Base-by-base conservation (phyloP, 257 asterid species). In the Ocimum tenuiflorum region DNA sequence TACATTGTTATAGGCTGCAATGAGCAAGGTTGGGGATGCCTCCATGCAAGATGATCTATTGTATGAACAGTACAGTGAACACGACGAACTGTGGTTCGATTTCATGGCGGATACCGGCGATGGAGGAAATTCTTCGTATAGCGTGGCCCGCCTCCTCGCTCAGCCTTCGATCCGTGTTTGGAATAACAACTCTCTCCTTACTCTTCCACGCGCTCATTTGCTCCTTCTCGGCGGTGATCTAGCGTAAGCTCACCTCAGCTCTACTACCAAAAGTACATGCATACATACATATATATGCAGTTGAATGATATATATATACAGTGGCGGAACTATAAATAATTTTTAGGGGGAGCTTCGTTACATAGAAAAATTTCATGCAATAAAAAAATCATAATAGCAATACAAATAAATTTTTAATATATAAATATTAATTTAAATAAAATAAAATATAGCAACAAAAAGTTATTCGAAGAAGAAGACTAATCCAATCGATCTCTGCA, bases 41-140 rank as follows among this genome's bases (percentile, higher is more conserved):
- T 78, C 87, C 50, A 78, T 82, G 76, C 83, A 82, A 73, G 95
- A 70, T 15, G 96, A 86, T 83, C 88, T 91, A 54, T 73, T 91
- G 70, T 91, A 91, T 50, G 94, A 88, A 65, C 98, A 91, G 68
- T 88, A 81, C 60, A 79, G 83, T 54, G 96, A 79, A 65, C 74
- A 75, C 69, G 96, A 91, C 35, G 98, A 89, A 73, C 62, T 91
- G 50, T 91, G 98, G 98, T 91, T 91, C 72, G 98, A 91, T 78
- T 91, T 91, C 72, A 91, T 91, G 98, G 98, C 98, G 49, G 98
- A 91, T 76, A 91, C 98, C n/a, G 98, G 98, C n/a, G 98, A 91
- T 66, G 96, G 98, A 63, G 98, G 98, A 33, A 91, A 91, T 77
- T 83, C 98, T 70, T 81, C 96, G 5, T 91, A 88, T 73, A 75